Evolutionary conservation across 148 eudicot species (phyloP).

Genomic region (Cornus suecica): DNA sequence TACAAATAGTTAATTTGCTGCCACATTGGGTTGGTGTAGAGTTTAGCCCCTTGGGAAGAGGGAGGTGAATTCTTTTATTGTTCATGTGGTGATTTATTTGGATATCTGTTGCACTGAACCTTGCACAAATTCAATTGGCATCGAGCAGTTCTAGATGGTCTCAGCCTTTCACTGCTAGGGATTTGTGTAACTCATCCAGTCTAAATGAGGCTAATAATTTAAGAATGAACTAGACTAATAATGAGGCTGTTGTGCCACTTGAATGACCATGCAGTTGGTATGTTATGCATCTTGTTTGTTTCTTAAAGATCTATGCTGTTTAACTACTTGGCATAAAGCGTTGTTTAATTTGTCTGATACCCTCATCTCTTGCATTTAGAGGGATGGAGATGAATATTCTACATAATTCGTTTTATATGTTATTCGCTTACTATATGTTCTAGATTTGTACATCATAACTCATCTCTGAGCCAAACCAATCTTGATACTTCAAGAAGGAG

Average conservation of each 20-base stretch:
- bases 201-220: background rate
- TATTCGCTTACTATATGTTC: background rate
- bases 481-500: background rate
- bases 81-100: background rate
- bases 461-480: background rate
- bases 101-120: background rate
- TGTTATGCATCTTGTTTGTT: background rate
- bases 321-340: background rate
- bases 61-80: conserved; percentile 6
- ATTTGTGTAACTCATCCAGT: conserved; percentile 1
- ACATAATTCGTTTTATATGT: background rate
- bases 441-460: background rate
- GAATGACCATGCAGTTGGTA: background rate
- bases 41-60: conserved; percentile 24
- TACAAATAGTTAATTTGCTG: background rate
- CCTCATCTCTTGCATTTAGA: background rate
- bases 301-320: background rate
- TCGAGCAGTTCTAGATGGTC: conserved; percentile 1
- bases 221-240: background rate
- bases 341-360: background rate
- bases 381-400: background rate
- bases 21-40: conserved; percentile 27
- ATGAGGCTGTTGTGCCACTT: background rate
- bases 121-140: background rate
- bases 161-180: background rate